Evolutionary conservation across 2,329 filamentous ascomycete genomes (phyloP).

Genomic region (Paraphaeosphaeria sporulosa): DNA sequence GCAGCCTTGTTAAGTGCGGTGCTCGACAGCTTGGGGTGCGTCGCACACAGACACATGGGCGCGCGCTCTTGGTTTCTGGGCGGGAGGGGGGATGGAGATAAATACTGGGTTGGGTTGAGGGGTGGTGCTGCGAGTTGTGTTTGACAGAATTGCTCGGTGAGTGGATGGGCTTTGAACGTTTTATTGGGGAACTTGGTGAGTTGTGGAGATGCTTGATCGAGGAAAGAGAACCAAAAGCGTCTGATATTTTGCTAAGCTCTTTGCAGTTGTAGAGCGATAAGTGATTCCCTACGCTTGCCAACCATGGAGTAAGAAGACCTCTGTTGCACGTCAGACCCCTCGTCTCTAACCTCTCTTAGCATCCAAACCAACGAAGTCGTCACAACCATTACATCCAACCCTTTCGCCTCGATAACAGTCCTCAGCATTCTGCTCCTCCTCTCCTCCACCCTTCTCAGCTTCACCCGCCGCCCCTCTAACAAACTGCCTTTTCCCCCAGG

Average conservation of each 20-base stretch:
- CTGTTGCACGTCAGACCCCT: neutral
- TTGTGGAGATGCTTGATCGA: too few species aligned
- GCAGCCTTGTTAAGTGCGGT: neutral
- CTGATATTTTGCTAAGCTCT: too few species aligned
- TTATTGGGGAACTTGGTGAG: neutral
- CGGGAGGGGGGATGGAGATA: neutral
- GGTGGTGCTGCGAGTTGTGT: neutral
- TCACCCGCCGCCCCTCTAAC: neutral
- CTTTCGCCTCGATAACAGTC: neutral
- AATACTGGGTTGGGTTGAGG: neutral
- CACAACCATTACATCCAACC: neutral
- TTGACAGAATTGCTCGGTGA: too few species aligned
- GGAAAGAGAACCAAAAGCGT: too few species aligned
- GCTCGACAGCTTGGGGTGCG: neutral
- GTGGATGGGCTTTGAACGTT: neutral
- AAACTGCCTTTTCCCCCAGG: constrained; percentile 16
- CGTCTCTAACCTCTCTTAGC: neutral
- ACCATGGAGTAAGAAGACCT: constrained; percentile 1
- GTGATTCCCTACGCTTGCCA: neutral
- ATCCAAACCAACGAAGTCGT: neutral
- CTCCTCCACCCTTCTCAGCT: neutral
- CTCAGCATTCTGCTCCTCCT: neutral
- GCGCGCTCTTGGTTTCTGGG: too few species aligned
- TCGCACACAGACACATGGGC: neutral
- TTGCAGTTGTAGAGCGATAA: too few species aligned